A percentile compares a stretch with the other conserved stretches of the same genome.
These are phyloP conservation scores for Fusarium sp. DNA, from an alignment of 2,329 filamentous ascomycete genomes.

Conservation along the genomic window DNA sequence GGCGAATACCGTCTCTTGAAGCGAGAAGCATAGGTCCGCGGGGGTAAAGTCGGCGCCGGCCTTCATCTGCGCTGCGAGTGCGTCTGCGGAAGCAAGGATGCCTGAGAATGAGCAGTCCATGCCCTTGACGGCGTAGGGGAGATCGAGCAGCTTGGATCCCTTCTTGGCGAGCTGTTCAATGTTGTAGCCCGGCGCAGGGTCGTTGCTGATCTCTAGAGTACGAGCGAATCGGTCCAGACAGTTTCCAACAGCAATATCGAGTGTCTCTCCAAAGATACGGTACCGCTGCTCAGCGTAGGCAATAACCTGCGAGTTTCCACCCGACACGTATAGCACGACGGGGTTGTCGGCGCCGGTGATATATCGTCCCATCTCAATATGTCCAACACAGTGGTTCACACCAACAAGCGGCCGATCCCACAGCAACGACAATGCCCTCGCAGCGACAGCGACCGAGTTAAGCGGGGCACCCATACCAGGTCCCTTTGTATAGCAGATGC, in stretches of 20 bases:
- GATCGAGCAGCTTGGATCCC: slow-evolving; percentile 76
- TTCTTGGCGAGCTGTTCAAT: slow-evolving; percentile 91
- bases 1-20: slow-evolving; percentile 94
- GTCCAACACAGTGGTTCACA: slow-evolving; percentile 97
- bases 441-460: slow-evolving; percentile 83
- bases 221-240: slow-evolving; percentile 95
- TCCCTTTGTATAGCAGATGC: slow-evolving; percentile 94
- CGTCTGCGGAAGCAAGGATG: slow-evolving; percentile 83
- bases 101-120: slow-evolving; percentile 99
- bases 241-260: slow-evolving; percentile 97
- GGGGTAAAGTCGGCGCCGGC: slow-evolving; percentile 69
- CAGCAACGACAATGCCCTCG: slow-evolving; percentile 79
- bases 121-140: slow-evolving; percentile 96
- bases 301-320: slow-evolving; percentile 97
- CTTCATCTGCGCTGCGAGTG: slow-evolving; percentile 73
- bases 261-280: slow-evolving; percentile 95
- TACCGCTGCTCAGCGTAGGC: slow-evolving; percentile 95
- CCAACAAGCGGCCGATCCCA: slow-evolving; percentile 91
- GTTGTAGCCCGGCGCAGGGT: slow-evolving; percentile 96
- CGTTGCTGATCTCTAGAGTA: slow-evolving; percentile 89
- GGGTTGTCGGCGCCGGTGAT: slow-evolving; percentile 92
- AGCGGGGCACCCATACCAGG: slow-evolving; percentile 97
- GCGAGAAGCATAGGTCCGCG: slow-evolving; percentile 88
- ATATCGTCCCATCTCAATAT: slow-evolving; percentile 96
- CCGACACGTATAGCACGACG: slow-evolving; percentile 93